Percentiles rank a stretch among this genome's conserved stretches.
phyloP scores from a whole-genome alignment of 306 rosid genomes.

The Cicer pinnatifidum region DNA sequence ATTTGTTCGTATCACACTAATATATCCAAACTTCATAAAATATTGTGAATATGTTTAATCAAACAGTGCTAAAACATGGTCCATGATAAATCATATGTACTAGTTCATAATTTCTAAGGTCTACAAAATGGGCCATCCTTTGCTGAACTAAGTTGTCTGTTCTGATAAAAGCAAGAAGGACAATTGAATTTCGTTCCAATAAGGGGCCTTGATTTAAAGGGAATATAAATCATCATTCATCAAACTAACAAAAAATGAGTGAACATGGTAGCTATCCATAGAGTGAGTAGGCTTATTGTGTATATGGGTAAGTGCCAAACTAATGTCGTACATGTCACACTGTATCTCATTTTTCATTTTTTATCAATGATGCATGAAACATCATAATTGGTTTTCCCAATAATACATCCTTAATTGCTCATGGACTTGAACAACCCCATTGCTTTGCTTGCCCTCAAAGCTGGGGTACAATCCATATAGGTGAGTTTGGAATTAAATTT shows the following conservation, averaged over 20 bases:
- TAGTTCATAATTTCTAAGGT: not conserved
- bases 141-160: conserved; percentile 34
- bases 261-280: conserved; percentile 17
- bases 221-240: not conserved
- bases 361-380: conserved; percentile 22
- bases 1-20: too few species aligned
- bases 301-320: conserved; percentile 34
- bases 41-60: too few species aligned
- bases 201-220: not conserved
- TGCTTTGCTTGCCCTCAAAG: conserved; percentile 45
- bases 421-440: not conserved
- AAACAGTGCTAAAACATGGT: too few species aligned
- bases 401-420: conserved; percentile 30
- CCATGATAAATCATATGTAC: too few species aligned
- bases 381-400: conserved; percentile 37
- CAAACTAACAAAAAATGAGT: conserved; percentile 13
- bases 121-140: conserved; percentile 37
- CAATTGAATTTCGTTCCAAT: not conserved
- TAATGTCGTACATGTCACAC: conserved; percentile 43
- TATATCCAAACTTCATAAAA: too few species aligned
- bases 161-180: conserved; percentile 29
- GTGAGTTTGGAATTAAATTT: conserved; percentile 10
- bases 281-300: not conserved
- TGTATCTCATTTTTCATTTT: not conserved
- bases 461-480: conserved; percentile 37